Percentiles rank a stretch among this genome's conserved stretches.
phyloP scores from a whole-genome alignment of 331 rosid genomes.

The Ulmus americana region DNA sequence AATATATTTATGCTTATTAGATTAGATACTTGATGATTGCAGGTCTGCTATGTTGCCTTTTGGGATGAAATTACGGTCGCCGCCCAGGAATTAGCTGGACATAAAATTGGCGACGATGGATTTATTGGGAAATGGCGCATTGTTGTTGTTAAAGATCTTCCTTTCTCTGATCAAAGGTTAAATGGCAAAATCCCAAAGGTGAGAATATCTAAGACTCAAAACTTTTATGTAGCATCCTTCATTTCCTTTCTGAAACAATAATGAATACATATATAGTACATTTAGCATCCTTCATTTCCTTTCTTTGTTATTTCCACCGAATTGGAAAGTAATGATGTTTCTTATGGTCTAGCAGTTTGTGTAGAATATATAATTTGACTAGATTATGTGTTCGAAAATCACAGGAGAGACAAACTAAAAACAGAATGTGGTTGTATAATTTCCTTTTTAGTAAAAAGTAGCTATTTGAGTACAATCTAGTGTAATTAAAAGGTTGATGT shows the following conservation, averaged over 20 bases:
- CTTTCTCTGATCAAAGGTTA: constrained; percentile 82
- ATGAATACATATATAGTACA: not conserved
- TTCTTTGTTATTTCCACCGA: not conserved
- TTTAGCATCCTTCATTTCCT: too few relatives aligned
- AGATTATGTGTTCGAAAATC: too few relatives aligned
- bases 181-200: constrained; percentile 99
- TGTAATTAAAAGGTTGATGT: too few relatives aligned
- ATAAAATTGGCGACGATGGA: constrained; percentile 52
- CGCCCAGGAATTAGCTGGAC: constrained; percentile 59
- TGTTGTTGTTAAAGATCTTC: constrained; percentile 79
- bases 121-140: constrained; percentile 89
- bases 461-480: too few relatives aligned
- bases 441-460: too few relatives aligned
- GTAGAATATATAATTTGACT: too few relatives aligned
- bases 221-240: not conserved
- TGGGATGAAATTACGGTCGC: constrained; percentile 88
- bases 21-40: constrained; percentile 37
- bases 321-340: not conserved
- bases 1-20: constrained; percentile 28
- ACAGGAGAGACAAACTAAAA: too few relatives aligned
- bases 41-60: constrained; percentile 96
- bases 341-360: not conserved
- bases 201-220: constrained; percentile 11
- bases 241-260: constrained; percentile 7
- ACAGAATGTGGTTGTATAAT: too few relatives aligned